Evolutionary conservation across 305 asterid species (phyloP).

Genomic region (Solanum chacoense): DNA sequence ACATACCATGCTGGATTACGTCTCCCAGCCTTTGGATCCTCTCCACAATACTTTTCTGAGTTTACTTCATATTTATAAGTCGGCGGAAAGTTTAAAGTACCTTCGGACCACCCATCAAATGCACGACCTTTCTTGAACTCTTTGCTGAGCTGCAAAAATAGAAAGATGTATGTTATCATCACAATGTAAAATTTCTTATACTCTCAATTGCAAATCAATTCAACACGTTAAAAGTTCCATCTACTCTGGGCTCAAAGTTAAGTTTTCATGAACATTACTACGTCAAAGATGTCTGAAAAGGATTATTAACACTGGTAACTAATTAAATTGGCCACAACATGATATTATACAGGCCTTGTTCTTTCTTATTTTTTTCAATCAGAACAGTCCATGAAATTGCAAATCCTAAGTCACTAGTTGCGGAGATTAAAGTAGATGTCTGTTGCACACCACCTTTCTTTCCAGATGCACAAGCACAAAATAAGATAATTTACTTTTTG

Average conservation of each 20-base stretch:
- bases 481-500: neutral
- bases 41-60: slow-evolving; percentile 57
- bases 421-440: neutral
- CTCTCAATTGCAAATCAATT: neutral
- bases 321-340: neutral
- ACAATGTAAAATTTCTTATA: neutral
- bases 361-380: neutral
- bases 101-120: slow-evolving; percentile 98
- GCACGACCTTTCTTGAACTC: slow-evolving; percentile 77
- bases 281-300: neutral
- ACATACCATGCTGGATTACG: slow-evolving; percentile 94
- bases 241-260: neutral
- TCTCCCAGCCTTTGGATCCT: slow-evolving; percentile 60
- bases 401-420: neutral
- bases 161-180: neutral
- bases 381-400: neutral
- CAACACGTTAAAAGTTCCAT: neutral
- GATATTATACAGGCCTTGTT: neutral
- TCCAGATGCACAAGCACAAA: slow-evolving; percentile 1
- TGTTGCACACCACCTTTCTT: neutral
- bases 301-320: neutral
- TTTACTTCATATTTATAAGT: slow-evolving; percentile 77
- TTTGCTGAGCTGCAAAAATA: slow-evolving; percentile 46
- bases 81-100: slow-evolving; percentile 70
- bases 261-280: neutral